phyloP scores from a whole-genome alignment of 208 protist genomes.

The Naegleria lovaniensis region DNA sequence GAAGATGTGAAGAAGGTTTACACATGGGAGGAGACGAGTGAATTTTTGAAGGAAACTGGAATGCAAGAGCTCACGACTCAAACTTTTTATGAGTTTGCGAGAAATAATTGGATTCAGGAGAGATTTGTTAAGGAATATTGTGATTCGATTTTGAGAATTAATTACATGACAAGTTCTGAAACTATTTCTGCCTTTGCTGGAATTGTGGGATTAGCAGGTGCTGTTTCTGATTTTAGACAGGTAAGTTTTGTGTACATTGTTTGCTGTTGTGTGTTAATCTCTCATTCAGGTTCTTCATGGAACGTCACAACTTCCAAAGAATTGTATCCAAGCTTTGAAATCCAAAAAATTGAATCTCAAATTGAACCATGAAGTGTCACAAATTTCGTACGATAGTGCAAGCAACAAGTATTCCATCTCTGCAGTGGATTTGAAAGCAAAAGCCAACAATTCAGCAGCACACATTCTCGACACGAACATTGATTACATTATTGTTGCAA shows the following conservation, averaged over 20 bases:
- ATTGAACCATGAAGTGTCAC: neutral
- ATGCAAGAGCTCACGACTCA: neutral
- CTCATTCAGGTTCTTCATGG: neutral
- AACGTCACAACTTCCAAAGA: neutral
- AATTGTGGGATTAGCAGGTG: neutral
- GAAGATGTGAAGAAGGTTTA: neutral
- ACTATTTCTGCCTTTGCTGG: neutral
- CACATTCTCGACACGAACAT: neutral
- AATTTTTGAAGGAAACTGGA: neutral
- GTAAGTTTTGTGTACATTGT: no score
- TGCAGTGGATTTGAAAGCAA: neutral
- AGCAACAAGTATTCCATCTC: neutral
- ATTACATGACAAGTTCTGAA: neutral
- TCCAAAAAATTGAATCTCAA: neutral
- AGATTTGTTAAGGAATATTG: neutral
- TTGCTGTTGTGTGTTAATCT: no score
- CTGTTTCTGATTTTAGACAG: neutral
- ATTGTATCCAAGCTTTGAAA: neutral
- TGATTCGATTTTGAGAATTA: neutral
- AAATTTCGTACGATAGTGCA: neutral
- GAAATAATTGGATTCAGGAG: neutral
- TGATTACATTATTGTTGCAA: neutral
- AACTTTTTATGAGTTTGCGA: neutral
- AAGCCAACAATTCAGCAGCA: neutral
- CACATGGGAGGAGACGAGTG: neutral